phyloP scores from a whole-genome alignment of 116 monocot species.

The Iris pallida region DNA sequence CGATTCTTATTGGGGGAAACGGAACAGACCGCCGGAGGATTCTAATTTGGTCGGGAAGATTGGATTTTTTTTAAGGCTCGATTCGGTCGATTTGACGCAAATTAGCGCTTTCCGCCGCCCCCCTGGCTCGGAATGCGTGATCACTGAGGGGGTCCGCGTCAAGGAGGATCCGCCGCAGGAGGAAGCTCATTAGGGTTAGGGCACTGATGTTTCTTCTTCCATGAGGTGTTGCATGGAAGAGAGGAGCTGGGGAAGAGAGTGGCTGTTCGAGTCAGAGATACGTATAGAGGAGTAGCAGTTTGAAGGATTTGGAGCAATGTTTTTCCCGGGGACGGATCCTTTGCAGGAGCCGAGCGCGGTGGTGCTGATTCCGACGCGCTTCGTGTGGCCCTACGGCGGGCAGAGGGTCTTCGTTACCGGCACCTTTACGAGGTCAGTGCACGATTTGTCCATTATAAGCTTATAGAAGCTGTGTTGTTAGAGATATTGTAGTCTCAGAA shows the following conservation, averaged over 20 bases:
- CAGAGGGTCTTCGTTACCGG: slow-evolving; percentile 61
- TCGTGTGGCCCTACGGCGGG: slow-evolving; percentile 86
- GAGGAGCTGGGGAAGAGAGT: slow-evolving; percentile 24
- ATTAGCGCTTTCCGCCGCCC: background rate
- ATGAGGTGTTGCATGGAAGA: slow-evolving; percentile 18
- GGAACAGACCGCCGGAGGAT: too few relatives aligned
- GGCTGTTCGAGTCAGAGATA: slow-evolving; percentile 20
- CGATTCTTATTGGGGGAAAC: too few relatives aligned
- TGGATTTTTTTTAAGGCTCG: too few relatives aligned
- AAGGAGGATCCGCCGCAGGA: background rate
- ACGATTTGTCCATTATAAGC: background rate
- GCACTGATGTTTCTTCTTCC: background rate
- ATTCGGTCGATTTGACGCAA: background rate
- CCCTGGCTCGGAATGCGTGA: background rate
- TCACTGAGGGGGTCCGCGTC: background rate
- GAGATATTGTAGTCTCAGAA: too few relatives aligned
- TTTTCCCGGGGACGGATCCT: slow-evolving; percentile 46
- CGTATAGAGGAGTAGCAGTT: background rate
- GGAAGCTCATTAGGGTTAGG: background rate
- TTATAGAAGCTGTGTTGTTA: too few relatives aligned
- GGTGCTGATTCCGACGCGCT: slow-evolving; percentile 42
- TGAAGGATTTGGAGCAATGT: slow-evolving; percentile 42
- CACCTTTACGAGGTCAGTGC: slow-evolving; percentile 60
- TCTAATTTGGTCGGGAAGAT: too few relatives aligned
- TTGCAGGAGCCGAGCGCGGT: slow-evolving; percentile 21